Percentiles rank a stretch among this genome's conserved stretches.
phyloP scores from a whole-genome alignment of 352 stramenopile species.

The Phytophthora lateralis region DNA sequence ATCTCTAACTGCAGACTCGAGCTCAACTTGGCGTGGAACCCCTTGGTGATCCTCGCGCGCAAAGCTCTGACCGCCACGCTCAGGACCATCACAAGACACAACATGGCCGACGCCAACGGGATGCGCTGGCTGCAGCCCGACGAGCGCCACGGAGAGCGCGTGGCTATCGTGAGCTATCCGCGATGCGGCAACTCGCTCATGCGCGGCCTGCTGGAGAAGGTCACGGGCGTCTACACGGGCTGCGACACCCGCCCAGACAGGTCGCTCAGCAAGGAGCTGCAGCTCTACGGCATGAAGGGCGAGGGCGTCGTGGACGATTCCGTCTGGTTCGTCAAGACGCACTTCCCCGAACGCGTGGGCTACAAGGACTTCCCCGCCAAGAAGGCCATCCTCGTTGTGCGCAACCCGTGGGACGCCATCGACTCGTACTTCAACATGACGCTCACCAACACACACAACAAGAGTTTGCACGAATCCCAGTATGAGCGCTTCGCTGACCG shows the following conservation, averaged over 20 bases:
- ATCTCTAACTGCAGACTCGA: slow-evolving; percentile 36
- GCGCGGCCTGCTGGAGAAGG: slow-evolving; percentile 94
- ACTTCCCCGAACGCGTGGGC: slow-evolving; percentile 97
- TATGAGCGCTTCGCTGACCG: slow-evolving; percentile 89
- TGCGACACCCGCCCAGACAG: slow-evolving; percentile 96
- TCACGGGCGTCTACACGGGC: slow-evolving; percentile 95
- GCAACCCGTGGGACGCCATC: slow-evolving; percentile 99
- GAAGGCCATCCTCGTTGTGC: slow-evolving; percentile 88
- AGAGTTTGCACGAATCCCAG: slow-evolving; percentile 86
- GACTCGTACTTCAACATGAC: slow-evolving; percentile 99
- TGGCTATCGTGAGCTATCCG: slow-evolving; percentile 96
- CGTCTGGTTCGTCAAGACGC: slow-evolving; percentile 98
- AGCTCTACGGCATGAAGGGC: slow-evolving; percentile 91
- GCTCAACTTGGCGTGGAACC: slow-evolving; percentile 74
- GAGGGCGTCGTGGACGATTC: slow-evolving; percentile 94
- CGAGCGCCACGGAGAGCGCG: slow-evolving; percentile 70
- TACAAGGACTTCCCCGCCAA: slow-evolving; percentile 80
- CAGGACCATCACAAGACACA: slow-evolving; percentile 16
- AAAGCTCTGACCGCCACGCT: slow-evolving; percentile 42
- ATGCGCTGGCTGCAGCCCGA: slow-evolving; percentile 75
- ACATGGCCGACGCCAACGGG: slow-evolving; percentile 16
- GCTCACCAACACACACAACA: slow-evolving; percentile 94
- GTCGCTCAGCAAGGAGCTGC: slow-evolving; percentile 89
- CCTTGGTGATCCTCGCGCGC: slow-evolving; percentile 56
- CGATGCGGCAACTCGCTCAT: slow-evolving; percentile 97